A percentile compares a stretch with the other conserved stretches of the same genome.
phyloP scores from a whole-genome alignment of 139 green algal genomes.

The Chlamydomonas urium region DNA sequence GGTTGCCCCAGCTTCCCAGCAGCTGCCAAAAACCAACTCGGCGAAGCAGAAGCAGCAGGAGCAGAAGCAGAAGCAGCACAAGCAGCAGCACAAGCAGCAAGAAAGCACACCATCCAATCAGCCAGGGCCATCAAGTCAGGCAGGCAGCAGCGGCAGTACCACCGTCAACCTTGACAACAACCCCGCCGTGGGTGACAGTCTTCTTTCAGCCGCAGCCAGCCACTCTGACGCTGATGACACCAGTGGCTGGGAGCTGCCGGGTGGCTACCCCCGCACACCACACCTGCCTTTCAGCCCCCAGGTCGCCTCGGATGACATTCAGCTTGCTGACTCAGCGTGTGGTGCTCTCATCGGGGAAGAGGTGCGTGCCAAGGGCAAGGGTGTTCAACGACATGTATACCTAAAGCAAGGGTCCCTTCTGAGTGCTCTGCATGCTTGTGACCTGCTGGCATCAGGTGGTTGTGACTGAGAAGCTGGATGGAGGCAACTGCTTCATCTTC shows the following conservation, averaged over 20 bases:
- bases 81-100: constrained; percentile 5
- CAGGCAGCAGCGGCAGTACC: too few species aligned
- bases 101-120: too few species aligned
- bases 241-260: background rate
- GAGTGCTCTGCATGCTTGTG: too few species aligned
- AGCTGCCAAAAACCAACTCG: too few species aligned
- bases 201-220: background rate
- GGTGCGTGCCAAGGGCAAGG: too few species aligned
- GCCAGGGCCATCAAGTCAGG: too few species aligned
- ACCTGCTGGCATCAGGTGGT: constrained; percentile 6
- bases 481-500: constrained; percentile 26
- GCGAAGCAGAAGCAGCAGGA: background rate
- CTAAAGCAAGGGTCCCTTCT: background rate
- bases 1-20: background rate
- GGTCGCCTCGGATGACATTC: background rate
- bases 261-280: constrained; percentile 20
- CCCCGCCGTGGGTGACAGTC: too few species aligned
- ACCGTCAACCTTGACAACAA: too few species aligned
- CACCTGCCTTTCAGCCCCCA: constrained; percentile 30
- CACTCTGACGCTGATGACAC: background rate
- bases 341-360: too few species aligned
- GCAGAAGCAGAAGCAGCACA: constrained; percentile 7
- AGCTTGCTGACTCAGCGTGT: background rate
- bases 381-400: too few species aligned
- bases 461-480: constrained; percentile 29